Evolutionary conservation across 768 basidiomycete genomes (phyloP).

Genomic region (Bullera alba): DNA sequence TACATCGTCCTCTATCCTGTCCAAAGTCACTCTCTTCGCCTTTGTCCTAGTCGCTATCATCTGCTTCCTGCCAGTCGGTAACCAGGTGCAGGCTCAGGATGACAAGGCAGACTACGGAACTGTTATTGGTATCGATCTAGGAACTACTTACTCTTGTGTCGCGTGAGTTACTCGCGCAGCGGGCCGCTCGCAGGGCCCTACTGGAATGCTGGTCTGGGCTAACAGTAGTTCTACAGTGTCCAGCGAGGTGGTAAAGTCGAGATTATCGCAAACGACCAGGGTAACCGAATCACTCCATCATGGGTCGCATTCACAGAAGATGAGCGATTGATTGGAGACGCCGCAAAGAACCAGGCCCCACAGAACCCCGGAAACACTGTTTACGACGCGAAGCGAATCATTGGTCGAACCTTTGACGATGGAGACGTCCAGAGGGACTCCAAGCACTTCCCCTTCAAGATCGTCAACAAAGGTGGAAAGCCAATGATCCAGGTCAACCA

Average conservation of each 20-base stretch:
- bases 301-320: constrained; percentile 78
- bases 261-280: constrained; percentile 84
- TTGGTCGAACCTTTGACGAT: constrained; percentile 78
- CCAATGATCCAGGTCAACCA: constrained; percentile 52
- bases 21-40: constrained; percentile 48
- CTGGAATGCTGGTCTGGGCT: neutral
- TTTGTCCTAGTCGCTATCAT: constrained; percentile 61
- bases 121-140: constrained; percentile 81
- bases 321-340: constrained; percentile 81
- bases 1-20: constrained; percentile 22
- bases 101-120: constrained; percentile 72
- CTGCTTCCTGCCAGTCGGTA: constrained; percentile 61
- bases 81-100: constrained; percentile 58
- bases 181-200: neutral
- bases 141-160: constrained; percentile 95
- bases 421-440: constrained; percentile 51
- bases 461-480: constrained; percentile 46
- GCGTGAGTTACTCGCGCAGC: constrained; percentile 56
- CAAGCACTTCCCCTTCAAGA: constrained; percentile 51
- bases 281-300: constrained; percentile 81
- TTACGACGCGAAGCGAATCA: constrained; percentile 93
- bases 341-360: constrained; percentile 92
- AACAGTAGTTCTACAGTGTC: constrained; percentile 52
- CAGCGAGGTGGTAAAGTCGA: constrained; percentile 78
- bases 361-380: constrained; percentile 88